These are phyloP conservation scores for Blumeriella jaapii DNA, from an alignment of 2,329 filamentous ascomycete species.

Conservation along the genomic window DNA sequence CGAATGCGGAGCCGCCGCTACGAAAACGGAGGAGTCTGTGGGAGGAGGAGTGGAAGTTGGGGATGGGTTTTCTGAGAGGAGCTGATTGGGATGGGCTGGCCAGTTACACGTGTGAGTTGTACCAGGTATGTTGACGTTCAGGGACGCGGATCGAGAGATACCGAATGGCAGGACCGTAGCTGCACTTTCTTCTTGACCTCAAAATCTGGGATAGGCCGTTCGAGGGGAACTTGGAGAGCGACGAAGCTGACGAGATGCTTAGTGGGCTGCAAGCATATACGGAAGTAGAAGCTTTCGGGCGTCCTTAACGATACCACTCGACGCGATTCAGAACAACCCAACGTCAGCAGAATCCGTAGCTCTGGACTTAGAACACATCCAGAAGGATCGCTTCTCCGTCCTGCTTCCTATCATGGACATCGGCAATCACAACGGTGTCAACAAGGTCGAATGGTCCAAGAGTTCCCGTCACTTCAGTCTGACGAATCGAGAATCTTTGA, in stretches of 20 bases:
- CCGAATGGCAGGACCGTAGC: too few relatives aligned
- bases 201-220: too few relatives aligned
- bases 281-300: constrained; percentile 54
- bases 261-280: constrained; percentile 55
- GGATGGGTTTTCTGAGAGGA: constrained; percentile 12
- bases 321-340: constrained; percentile 11
- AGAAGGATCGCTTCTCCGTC: constrained; percentile 35
- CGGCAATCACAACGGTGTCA: constrained; percentile 55
- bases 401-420: constrained; percentile 62
- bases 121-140: constrained; percentile 28
- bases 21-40: constrained; percentile 18
- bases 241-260: too few relatives aligned
- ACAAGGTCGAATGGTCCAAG: constrained; percentile 47
- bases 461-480: constrained; percentile 35
- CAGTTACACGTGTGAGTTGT: constrained; percentile 32
- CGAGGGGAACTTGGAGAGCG: too few relatives aligned
- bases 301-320: constrained; percentile 36
- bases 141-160: too few relatives aligned
- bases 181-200: too few relatives aligned
- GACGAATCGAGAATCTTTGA: constrained; percentile 32
- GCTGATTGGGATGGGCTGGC: constrained; percentile 6
- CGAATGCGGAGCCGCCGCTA: constrained; percentile 25
- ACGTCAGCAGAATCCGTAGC: neutral
- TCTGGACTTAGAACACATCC: constrained; percentile 12
- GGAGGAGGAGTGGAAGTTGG: constrained; percentile 20